Evolutionary conservation across 768 basidiomycete species (phyloP).

Genomic region (Boletus eberwhitei): DNA sequence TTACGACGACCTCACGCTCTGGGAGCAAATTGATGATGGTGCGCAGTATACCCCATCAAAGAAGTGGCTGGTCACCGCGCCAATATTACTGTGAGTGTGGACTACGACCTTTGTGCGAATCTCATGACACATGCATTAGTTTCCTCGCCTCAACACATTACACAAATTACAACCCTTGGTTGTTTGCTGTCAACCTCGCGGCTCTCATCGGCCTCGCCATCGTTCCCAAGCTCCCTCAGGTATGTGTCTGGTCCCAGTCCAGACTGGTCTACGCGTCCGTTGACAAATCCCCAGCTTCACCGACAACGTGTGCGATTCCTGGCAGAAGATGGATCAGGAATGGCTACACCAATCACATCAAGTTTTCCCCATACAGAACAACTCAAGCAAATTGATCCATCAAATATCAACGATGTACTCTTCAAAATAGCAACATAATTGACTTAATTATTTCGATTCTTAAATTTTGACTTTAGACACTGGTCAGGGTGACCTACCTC

Average conservation of each 20-base stretch:
- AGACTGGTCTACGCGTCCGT: slow-evolving; percentile 7
- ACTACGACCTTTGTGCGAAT: neutral
- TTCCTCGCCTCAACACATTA: slow-evolving; percentile 98
- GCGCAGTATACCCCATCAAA: slow-evolving; percentile 98
- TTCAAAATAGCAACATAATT: slow-evolving; percentile 33
- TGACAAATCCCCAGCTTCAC: slow-evolving; percentile 55
- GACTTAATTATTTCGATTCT: slow-evolving; percentile 7
- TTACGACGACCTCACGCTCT: slow-evolving; percentile 95
- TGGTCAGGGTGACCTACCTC: slow-evolving; percentile 9
- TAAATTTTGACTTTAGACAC: slow-evolving; percentile 17
- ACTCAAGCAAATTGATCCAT: slow-evolving; percentile 24
- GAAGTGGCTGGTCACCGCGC: slow-evolving; percentile 92
- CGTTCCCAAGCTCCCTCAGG: slow-evolving; percentile 94
- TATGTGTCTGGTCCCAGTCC: slow-evolving; percentile 34
- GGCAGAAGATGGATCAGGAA: slow-evolving; percentile 59
- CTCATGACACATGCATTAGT: slow-evolving; percentile 38
- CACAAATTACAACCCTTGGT: slow-evolving; percentile 92
- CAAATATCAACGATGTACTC: slow-evolving; percentile 47
- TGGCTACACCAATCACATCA: slow-evolving; percentile 62
- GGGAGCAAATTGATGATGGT: slow-evolving; percentile 99
- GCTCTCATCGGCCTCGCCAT: slow-evolving; percentile 75
- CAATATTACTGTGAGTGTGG: slow-evolving; percentile 75
- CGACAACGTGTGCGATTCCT: slow-evolving; percentile 80
- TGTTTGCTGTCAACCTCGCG: slow-evolving; percentile 88
- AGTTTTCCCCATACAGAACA: slow-evolving; percentile 53